Conservation (phyloP, 768 basidiomycete species). For the Trametes coccinea region DNA sequence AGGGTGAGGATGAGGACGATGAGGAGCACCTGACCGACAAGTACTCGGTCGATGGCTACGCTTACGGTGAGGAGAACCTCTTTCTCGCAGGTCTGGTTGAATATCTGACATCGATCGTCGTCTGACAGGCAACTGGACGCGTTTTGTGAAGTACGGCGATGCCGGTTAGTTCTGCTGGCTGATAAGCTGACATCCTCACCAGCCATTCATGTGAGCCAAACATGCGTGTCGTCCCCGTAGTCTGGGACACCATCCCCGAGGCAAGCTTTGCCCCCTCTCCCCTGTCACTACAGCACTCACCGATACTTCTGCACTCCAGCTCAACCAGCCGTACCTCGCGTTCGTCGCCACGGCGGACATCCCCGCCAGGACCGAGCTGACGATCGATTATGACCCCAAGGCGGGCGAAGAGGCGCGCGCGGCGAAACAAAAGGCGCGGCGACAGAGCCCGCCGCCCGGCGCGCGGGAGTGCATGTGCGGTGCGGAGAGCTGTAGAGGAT, state of each 20-base stretch:
- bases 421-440: slow-evolving; percentile 27
- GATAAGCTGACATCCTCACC: slow-evolving; percentile 12
- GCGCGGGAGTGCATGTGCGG: slow-evolving; percentile 41
- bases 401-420: slow-evolving; percentile 24
- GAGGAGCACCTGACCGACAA: slow-evolving; percentile 25
- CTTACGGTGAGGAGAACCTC: slow-evolving; percentile 42
- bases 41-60: slow-evolving; percentile 59
- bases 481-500: slow-evolving; percentile 38
- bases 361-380: slow-evolving; percentile 53
- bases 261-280: slow-evolving; percentile 35
- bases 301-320: slow-evolving; percentile 34
- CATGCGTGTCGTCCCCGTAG: slow-evolving; percentile 53
- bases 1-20: slow-evolving; percentile 42
- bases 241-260: slow-evolving; percentile 61
- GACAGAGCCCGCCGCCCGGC: slow-evolving; percentile 30
- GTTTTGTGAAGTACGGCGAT: slow-evolving; percentile 64
- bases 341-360: slow-evolving; percentile 55
- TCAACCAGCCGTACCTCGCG: slow-evolving; percentile 61
- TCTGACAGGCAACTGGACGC: slow-evolving; percentile 68
- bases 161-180: neutral
- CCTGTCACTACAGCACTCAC: neutral
- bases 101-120: neutral
- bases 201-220: slow-evolving; percentile 74
- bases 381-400: slow-evolving; percentile 63
- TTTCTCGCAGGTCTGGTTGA: neutral